Percentiles rank a stretch among this genome's conserved stretches.
Evolutionary conservation across 2,329 filamentous ascomycete species (phyloP).

Genomic region (Alternaria sp.): DNA sequence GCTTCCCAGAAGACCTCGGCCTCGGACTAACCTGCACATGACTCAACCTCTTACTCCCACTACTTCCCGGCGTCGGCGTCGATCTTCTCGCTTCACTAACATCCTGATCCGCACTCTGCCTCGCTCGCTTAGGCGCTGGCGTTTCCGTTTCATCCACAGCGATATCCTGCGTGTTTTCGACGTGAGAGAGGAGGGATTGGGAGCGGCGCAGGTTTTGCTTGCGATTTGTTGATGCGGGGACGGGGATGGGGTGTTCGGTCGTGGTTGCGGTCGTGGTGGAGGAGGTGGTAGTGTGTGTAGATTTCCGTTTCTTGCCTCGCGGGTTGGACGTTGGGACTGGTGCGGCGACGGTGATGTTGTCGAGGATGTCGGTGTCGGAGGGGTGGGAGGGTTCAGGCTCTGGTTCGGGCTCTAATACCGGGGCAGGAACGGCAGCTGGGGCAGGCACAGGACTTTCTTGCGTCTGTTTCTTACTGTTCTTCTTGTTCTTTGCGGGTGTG

Average conservation of each 20-base stretch:
- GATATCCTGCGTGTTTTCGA: slow-evolving; percentile 32
- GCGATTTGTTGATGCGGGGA: slow-evolving; percentile 28
- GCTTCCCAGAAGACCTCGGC: too few relatives aligned
- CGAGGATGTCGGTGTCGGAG: slow-evolving; percentile 45
- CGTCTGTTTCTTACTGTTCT: slow-evolving; percentile 8
- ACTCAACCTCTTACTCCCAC: slow-evolving; percentile 31
- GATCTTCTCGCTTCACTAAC: slow-evolving; percentile 36
- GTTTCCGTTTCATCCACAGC: slow-evolving; percentile 38
- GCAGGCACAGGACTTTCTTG: neutral
- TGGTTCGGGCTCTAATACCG: neutral
- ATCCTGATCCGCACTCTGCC: slow-evolving; percentile 30
- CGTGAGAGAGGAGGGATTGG: slow-evolving; percentile 37
- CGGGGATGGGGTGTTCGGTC: slow-evolving; percentile 2
- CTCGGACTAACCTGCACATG: slow-evolving; percentile 35
- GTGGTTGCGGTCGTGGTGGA: slow-evolving; percentile 4
- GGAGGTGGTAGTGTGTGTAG: slow-evolving; percentile 10
- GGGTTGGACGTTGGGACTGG: slow-evolving; percentile 5
- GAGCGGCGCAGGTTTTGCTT: slow-evolving; percentile 35
- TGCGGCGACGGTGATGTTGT: slow-evolving; percentile 50
- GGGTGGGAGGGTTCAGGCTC: neutral
- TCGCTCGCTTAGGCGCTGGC: slow-evolving; percentile 38
- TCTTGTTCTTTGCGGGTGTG: slow-evolving; percentile 12
- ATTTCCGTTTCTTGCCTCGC: slow-evolving; percentile 28
- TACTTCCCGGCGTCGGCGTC: slow-evolving; percentile 5
- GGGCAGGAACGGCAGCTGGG: neutral